These are phyloP conservation scores for Oenanthe javanica DNA, from an alignment of 140 eudicot genomes.

Conservation along the genomic window DNA sequence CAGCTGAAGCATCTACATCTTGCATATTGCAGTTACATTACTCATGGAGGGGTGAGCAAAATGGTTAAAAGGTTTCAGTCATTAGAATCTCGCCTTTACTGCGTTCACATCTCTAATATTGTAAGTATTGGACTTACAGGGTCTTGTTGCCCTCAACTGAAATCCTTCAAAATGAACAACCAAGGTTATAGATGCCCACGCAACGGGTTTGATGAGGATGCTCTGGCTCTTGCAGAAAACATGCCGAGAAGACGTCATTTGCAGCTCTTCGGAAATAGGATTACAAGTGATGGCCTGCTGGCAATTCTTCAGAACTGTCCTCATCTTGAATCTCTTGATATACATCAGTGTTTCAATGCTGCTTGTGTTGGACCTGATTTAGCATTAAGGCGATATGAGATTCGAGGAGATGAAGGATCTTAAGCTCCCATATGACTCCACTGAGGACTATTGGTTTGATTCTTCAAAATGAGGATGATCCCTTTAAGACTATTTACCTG, in stretches of 20 bases:
- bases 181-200: slow-evolving; percentile 13
- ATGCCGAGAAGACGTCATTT: slow-evolving; percentile 51
- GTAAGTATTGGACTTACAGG: slow-evolving; percentile 28
- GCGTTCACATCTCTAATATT: slow-evolving; percentile 12
- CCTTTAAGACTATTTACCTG: slow-evolving; percentile 32
- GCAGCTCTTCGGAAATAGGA: slow-evolving; percentile 38
- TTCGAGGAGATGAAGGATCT: slow-evolving; percentile 25
- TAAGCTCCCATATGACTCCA: slow-evolving; percentile 29
- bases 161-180: slow-evolving; percentile 36
- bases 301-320: slow-evolving; percentile 52
- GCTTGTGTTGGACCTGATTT: slow-evolving; percentile 21
- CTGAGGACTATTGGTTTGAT: slow-evolving; percentile 30
- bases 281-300: slow-evolving; percentile 46
- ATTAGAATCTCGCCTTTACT: slow-evolving; percentile 34
- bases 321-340: slow-evolving; percentile 50
- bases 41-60: slow-evolving; percentile 18
- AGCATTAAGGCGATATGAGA: slow-evolving; percentile 23
- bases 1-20: slow-evolving; percentile 35
- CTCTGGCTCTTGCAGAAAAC: slow-evolving; percentile 49
- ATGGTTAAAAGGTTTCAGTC: slow-evolving; percentile 29
- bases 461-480: slow-evolving; percentile 25
- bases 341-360: slow-evolving; percentile 40
- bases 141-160: slow-evolving; percentile 33
- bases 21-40: slow-evolving; percentile 18
- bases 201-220: slow-evolving; percentile 29